Evolutionary conservation across 2,329 filamentous ascomycete genomes (phyloP), one percentile per base, ranked within the genome.

Genomic region (Setomelanomma holmii): DNA sequence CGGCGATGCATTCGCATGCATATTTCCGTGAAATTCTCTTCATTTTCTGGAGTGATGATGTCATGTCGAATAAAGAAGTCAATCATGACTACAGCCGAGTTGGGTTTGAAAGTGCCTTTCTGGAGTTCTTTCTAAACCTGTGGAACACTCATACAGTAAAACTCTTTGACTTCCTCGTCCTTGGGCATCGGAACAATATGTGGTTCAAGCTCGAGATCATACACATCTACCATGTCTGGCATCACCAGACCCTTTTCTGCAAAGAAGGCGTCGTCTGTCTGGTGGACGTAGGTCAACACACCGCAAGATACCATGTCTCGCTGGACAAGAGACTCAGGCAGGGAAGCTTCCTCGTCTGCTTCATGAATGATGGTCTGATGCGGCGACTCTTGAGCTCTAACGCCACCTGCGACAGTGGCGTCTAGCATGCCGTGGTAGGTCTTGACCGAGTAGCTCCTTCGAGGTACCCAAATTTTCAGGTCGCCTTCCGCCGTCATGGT

Each of bases 11-110:
- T 44, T 21, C 41, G 24, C 24, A 22, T 34, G 30, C 23, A 6
- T 1, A 96, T 91, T 75, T 91, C 86, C 52, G 87, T 79, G 68
- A 88, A 91, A 66, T 92, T 78, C 41, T 84, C 81, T 76, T 96
- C 91, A 69, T 92, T 90, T 61, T 89, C 89, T 38, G 79, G 73
- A 7, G 87, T 95, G 66, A 96, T 71, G 58, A 96, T 84, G 1
- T 90, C 89, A 75, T 91, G 89, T 45, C 93, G 83, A 61, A 96
- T 81, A 71, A 98, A 90, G 78, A 97, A 98, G 73, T 97, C 91
- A 38, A 96, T 75, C 69, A 93, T 76, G 41, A 96, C 84, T 49
- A 93, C 73, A 14, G 27, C 27, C 27, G 7, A 89, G 88, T 73
- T 91, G 96, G 74, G 97, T 97, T 5, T 91, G 89, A 49, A 80